Evolutionary conservation across 2,329 filamentous ascomycete species (phyloP).

Genomic region (Eutypa lata): DNA sequence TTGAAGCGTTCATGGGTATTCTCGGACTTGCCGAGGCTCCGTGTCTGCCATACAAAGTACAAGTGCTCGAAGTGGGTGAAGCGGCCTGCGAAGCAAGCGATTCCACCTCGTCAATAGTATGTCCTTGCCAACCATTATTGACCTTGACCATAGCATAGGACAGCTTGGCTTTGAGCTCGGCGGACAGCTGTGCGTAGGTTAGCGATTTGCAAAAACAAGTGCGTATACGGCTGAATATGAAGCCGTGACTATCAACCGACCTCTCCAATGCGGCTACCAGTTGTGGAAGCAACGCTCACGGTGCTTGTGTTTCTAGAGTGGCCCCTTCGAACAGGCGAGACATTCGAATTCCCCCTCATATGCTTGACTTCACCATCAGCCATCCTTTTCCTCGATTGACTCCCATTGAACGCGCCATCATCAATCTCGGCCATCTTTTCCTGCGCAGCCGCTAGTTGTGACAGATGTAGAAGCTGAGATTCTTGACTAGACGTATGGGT

Average conservation of each 20-base stretch:
- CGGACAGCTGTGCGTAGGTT: conserved; percentile 25
- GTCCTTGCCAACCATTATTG: conserved; percentile 81
- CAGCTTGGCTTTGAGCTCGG: conserved; percentile 75
- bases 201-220: conserved; percentile 13
- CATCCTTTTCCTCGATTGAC: conserved; percentile 64
- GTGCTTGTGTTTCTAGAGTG: conserved; percentile 73
- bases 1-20: conserved; percentile 34
- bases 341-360: conserved; percentile 35
- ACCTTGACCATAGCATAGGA: conserved; percentile 95
- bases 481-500: conserved; percentile 47
- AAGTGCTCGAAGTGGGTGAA: conserved; percentile 59
- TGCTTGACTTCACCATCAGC: conserved; percentile 72
- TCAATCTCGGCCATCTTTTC: conserved; percentile 42
- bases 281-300: conserved; percentile 58
- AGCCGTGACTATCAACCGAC: conserved; percentile 45
- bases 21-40: conserved; percentile 55
- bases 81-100: conserved; percentile 66
- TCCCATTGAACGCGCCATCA: conserved; percentile 29
- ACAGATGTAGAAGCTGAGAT: conserved; percentile 56
- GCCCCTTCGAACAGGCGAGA: conserved; percentile 46
- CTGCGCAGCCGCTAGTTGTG: conserved; percentile 53
- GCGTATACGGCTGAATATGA: conserved; percentile 1
- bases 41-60: conserved; percentile 50
- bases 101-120: conserved; percentile 75
- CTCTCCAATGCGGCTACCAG: conserved; percentile 72